Conservation (phyloP, 108 stramenopile genomes). For the Chaetoceros tenuissimus region DNA sequence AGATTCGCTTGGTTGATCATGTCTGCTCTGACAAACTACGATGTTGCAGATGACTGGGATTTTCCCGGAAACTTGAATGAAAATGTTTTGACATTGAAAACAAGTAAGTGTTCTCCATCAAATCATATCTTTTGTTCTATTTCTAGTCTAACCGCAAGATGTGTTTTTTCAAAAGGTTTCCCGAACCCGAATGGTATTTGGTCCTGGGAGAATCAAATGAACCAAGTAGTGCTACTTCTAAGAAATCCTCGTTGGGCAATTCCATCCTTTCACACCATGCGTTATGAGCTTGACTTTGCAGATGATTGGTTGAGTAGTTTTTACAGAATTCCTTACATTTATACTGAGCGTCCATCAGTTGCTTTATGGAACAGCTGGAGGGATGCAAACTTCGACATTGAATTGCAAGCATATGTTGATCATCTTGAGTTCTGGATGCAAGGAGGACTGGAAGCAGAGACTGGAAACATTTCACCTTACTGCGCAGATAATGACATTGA, state of each 20-base stretch:
- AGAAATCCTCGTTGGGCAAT: conserved; percentile 5
- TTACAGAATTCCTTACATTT: not conserved
- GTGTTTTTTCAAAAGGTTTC: too few relatives aligned
- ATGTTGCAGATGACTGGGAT: too few relatives aligned
- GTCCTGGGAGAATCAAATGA: conserved; percentile 3
- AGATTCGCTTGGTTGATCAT: not conserved
- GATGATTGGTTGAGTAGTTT: conserved; percentile 3
- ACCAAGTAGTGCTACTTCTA: conserved; percentile 2
- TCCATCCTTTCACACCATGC: not conserved
- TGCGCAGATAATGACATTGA: too few relatives aligned
- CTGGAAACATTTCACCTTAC: too few relatives aligned
- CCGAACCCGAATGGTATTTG: conserved; percentile 14
- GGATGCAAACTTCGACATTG: not conserved
- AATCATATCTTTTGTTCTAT: too few relatives aligned
- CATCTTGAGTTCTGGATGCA: conserved; percentile 9
- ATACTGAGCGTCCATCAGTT: not conserved
- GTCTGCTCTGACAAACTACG: too few relatives aligned
- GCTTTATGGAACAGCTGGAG: conserved; percentile 3
- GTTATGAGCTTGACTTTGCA: conserved; percentile 5
- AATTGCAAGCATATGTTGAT: not conserved
- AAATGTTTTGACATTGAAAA: too few relatives aligned
- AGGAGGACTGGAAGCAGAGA: not conserved
- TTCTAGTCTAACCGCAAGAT: too few relatives aligned
- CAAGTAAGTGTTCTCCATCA: too few relatives aligned
- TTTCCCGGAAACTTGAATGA: too few relatives aligned